Conservation (phyloP, 1,139 yeast genomes). For the Debaryomyces coudertii region DNA sequence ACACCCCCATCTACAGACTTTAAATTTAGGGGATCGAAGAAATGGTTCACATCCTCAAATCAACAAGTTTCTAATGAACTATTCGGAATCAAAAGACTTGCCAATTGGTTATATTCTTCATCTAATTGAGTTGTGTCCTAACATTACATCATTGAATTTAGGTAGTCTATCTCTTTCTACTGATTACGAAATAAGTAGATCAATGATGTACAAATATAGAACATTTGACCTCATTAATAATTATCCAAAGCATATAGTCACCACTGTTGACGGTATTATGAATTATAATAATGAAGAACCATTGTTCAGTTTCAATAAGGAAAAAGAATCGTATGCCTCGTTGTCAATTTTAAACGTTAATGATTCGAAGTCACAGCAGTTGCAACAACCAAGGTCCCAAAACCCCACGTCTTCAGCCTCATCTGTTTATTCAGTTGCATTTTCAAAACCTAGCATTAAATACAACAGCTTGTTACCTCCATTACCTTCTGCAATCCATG, state of each 20-base stretch:
- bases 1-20: not conserved
- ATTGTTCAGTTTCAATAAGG: conserved; percentile 17
- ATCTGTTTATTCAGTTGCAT: conserved; percentile 33
- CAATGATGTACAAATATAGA: conserved; percentile 38
- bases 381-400: not conserved
- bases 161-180: conserved; percentile 58
- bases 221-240: conserved; percentile 45
- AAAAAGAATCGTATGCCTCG: conserved; percentile 1
- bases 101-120: conserved; percentile 72
- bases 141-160: conserved; percentile 51
- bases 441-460: conserved; percentile 33
- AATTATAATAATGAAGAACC: conserved; percentile 15
- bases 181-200: conserved; percentile 55
- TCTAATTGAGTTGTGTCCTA: conserved; percentile 60
- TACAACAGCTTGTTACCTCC: conserved; percentile 46
- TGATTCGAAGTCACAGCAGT: conserved; percentile 6
- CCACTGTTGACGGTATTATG: conserved; percentile 28
- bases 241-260: conserved; percentile 36
- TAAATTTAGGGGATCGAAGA: not conserved
- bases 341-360: conserved; percentile 11
- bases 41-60: conserved; percentile 56
- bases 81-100: conserved; percentile 62
- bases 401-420: conserved; percentile 31
- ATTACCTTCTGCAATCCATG: conserved; percentile 30
- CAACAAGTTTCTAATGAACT: conserved; percentile 57